Conservation (phyloP, 352 stramenopile genomes). For the Elongisporangium undulatum region DNA sequence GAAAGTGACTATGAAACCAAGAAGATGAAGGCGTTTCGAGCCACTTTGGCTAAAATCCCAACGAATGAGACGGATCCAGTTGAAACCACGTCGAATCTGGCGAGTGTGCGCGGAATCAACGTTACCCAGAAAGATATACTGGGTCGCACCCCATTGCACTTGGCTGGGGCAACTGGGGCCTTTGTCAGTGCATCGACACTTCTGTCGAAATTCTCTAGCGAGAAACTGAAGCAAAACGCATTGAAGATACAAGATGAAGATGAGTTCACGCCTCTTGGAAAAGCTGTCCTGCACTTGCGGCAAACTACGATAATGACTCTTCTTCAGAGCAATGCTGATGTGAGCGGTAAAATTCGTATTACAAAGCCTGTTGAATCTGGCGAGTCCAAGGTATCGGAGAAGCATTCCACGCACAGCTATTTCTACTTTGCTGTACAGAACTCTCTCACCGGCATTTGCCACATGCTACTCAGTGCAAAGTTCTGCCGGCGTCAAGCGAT, state of each 20-base stretch:
- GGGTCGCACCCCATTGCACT: slow-evolving; percentile 54
- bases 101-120: slow-evolving; percentile 38
- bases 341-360: slow-evolving; percentile 44
- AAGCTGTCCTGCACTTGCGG: slow-evolving; percentile 49
- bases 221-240: slow-evolving; percentile 14
- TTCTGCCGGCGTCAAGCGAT: slow-evolving; percentile 71
- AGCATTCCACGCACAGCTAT: slow-evolving; percentile 41
- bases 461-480: slow-evolving; percentile 70
- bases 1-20: slow-evolving; percentile 43
- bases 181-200: slow-evolving; percentile 75
- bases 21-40: slow-evolving; percentile 34
- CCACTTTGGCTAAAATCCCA: slow-evolving; percentile 37
- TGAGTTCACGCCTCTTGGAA: slow-evolving; percentile 50
- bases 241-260: slow-evolving; percentile 37
- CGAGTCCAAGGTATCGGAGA: slow-evolving; percentile 3
- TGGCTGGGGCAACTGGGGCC: slow-evolving; percentile 65
- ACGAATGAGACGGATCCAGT: slow-evolving; percentile 52
- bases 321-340: slow-evolving; percentile 52
- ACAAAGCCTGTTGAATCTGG: slow-evolving; percentile 4
- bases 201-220: slow-evolving; percentile 22
- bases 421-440: slow-evolving; percentile 77
- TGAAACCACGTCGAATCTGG: slow-evolving; percentile 71
- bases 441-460: slow-evolving; percentile 64
- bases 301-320: slow-evolving; percentile 78
- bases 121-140: slow-evolving; percentile 34